These are phyloP conservation scores for Xylaria venustula DNA, from an alignment of 495 filamentous ascomycete species.

Conservation along the genomic window DNA sequence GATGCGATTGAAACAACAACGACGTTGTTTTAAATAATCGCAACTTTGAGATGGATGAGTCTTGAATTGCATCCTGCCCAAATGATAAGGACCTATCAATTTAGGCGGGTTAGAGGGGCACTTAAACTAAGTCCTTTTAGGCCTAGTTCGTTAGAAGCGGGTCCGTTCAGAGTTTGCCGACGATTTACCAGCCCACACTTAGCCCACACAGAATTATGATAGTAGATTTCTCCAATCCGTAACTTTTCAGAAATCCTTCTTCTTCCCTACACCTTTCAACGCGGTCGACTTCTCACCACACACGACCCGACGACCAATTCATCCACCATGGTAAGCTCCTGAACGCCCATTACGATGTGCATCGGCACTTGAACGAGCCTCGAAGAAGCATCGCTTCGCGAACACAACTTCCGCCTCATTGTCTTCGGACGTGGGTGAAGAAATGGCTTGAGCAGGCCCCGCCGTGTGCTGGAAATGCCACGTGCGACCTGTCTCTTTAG, in stretches of 20 bases:
- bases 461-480: constrained; percentile 58
- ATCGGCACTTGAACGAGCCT: constrained; percentile 19
- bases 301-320: constrained; percentile 28
- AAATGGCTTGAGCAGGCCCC: constrained; percentile 74
- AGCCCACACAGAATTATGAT: constrained; percentile 13
- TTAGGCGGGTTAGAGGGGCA: too few relatives aligned
- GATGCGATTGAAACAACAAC: too few relatives aligned
- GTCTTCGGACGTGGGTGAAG: constrained; percentile 61
- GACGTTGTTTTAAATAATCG: too few relatives aligned
- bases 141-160: background rate
- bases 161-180: constrained; percentile 15
- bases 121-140: background rate
- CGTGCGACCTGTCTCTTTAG: constrained; percentile 71
- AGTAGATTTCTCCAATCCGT: constrained; percentile 20
- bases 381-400: constrained; percentile 39
- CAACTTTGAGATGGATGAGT: too few relatives aligned
- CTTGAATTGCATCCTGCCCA: too few relatives aligned
- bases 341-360: constrained; percentile 23
- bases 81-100: too few relatives aligned
- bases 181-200: constrained; percentile 23
- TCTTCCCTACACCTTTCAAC: constrained; percentile 22
- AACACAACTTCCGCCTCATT: constrained; percentile 47
- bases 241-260: constrained; percentile 19
- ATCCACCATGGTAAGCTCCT: constrained; percentile 49
- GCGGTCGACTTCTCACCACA: constrained; percentile 14